Base-by-base conservation (phyloP, 1,139 yeast genomes). In the Kurtzmaniella quercitrusa region DNA sequence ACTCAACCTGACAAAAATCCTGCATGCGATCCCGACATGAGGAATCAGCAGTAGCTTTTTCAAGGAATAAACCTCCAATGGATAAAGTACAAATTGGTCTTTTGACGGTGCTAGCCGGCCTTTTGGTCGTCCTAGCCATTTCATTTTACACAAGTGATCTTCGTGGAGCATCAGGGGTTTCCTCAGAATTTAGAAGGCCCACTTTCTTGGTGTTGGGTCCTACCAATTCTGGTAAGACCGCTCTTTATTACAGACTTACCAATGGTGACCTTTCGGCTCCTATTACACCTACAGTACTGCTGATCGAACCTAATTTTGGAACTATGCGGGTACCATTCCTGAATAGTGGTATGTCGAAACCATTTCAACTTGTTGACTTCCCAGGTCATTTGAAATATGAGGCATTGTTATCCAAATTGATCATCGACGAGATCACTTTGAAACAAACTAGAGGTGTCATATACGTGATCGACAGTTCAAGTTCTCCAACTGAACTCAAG, bases 341-440 rank as follows among this genome's bases (percentile, higher is more conserved):
- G 39, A 63, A 60, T 41, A 49, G 55, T 2, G 43, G 62, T 35
- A 65, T 71, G 36, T 60, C 60, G 30, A 65, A 63, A 43, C 49
- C 51, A 26, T 73, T 66, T 61, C 72, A 74, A 50, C 59, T 89
- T 38, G 73, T 84, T 40, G 98, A 91, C 57, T 82, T 82, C 51
- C 98, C 98, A 2, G 97, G 97, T 6, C 93, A 86, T 61, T 66
- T 78, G 45, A 89, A 88, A 59, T 77, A 89, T 51, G 78, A 77
- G 47, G 75, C 75, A 40, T 64, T 73, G 42, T 59, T 78, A 49
- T 63, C 64, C 47, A 71, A 67, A 45, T 54, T 68, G 49, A 65
- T 76, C 40, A 57, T 71, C 14, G 67, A 72, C 19, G 75, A 75
- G 39, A 65, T 70, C 34, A 68, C 80, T 21, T 55, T 76, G 38